Base-by-base conservation (phyloP, 2,329 filamentous ascomycete species). In the Teratosphaeria destructans region DNA sequence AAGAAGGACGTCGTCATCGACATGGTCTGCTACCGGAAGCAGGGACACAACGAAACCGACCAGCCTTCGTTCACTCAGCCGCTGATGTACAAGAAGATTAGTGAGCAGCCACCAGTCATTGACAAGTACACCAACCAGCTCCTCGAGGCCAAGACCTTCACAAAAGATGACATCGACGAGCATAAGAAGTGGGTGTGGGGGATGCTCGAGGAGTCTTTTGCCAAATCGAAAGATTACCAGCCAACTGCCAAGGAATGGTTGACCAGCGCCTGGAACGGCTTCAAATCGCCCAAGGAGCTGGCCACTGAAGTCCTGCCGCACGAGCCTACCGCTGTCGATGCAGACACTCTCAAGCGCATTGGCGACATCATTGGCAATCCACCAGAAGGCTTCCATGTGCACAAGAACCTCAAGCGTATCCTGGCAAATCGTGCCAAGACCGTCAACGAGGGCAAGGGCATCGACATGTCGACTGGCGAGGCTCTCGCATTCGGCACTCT, bases 171-270 rank as follows among this genome's bases (percentile, higher is more conserved):
- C 73, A 88, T 99, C 62, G 93, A 99, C 61, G 94, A 99, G 81
- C 94, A 99, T 82, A 96, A 95, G 83, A 89, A 95, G 75, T 99
- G 94, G 94, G 94, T 97, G 61, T 99, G 93, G 94, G 89, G 89
- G 63, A 97, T 97, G 92, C 82, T 99, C 60, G 93, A 96, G 72
- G 93, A 97, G 76, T 96, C 91, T 78, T 99, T 97, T 76, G 83
- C 90, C 70, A 91, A 93, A 77, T 96, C 92, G 77, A 97, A 95
- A 78, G 93, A 99, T 71, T 99, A 99, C 78, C 88, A 93, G 75
- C 90, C 94, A 54, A 95, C 89, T 49, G 89, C 92, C 66, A 95
- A 96, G 79, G 94, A 99, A 78, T 99, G 94, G 94, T 86, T 96
- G 67, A 97, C 94, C 8, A 96, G 92, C 57, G 93, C 94, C 59